Evolutionary conservation across 345 rosid genomes (phyloP), one percentile per base, ranked within the genome.

Genomic region (Salix viminalis): DNA sequence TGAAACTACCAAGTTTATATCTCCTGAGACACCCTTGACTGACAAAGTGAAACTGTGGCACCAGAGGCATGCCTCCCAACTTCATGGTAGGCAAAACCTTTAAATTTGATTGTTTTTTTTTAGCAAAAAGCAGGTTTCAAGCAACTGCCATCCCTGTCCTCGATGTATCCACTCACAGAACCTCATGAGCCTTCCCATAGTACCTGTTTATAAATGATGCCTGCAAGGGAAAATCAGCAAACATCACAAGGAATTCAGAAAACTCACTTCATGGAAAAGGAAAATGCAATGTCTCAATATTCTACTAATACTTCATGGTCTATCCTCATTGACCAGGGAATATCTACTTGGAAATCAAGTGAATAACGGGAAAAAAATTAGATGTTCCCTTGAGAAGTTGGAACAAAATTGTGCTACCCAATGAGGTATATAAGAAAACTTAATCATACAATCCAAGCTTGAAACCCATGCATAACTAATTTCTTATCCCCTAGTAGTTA

Each of bases 141-240:
- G 10, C 44, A n/a, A 41, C 18, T 2, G 65, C 14, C 52, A 34
- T 12, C 6, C 30, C 46, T 34, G 16, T n/a, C 41, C 48, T 61
- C 0, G 28, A 8, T 4, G 15, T 16, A 14, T n/a, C 19, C 8
- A 14, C 70, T 88, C 81, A 96, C 54, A 95, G 88, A 76, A 93
- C 80, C 81, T 91, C 86, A 10, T 91, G 91, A 13, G 99, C 99
- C 82, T 90, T 93, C 46, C 99, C 90, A 13, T 93, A 96, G 71
- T 96, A 96, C 77, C 99, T 83, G 87, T 93, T 96, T 71, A 96
- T 90, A 84, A 91, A 91, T 11, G 87, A 81, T 13, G 88, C 88
- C 98, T 96, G 93, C 93, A 78, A 79, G 58, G 44, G 1, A 70
- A 61, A 67, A 34, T 62, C 24, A 32, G 19, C n/a, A 58, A 56